These are phyloP conservation scores for Tolypocladium album DNA, from an alignment of 2,329 filamentous ascomycete species.

Conservation along the genomic window DNA sequence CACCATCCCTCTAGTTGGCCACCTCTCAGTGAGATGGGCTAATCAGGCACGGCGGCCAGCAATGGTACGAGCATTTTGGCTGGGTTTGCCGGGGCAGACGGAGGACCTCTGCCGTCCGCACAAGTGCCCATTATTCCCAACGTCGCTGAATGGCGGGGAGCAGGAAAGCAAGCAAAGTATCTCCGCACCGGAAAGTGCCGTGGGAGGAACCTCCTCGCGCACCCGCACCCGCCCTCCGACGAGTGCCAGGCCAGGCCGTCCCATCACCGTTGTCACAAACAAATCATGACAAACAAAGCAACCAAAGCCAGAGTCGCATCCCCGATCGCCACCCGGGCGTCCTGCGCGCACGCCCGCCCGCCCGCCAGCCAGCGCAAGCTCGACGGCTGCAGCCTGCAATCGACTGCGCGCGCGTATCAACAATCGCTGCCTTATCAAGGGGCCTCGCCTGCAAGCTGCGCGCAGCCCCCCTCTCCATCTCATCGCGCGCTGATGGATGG, in stretches of 20 bases:
- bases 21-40: background rate
- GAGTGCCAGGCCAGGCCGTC: background rate
- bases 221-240: background rate
- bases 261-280: background rate
- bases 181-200: background rate
- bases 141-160: background rate
- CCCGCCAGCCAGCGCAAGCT: background rate
- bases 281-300: background rate
- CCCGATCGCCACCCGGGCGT: background rate
- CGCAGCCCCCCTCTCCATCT: background rate
- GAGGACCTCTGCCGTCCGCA: background rate
- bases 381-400: background rate
- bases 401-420: background rate
- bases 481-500: background rate
- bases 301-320: background rate
- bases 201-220: background rate
- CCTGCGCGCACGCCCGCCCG: background rate
- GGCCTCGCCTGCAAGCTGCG: background rate
- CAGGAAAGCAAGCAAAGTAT: background rate
- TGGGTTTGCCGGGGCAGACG: background rate
- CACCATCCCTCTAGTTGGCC: background rate
- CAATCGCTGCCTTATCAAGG: background rate
- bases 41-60: background rate
- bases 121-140: background rate
- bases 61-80: background rate